Evolutionary conservation across 140 eudicot genomes (phyloP).

Genomic region (Bidens hawaiensis): DNA sequence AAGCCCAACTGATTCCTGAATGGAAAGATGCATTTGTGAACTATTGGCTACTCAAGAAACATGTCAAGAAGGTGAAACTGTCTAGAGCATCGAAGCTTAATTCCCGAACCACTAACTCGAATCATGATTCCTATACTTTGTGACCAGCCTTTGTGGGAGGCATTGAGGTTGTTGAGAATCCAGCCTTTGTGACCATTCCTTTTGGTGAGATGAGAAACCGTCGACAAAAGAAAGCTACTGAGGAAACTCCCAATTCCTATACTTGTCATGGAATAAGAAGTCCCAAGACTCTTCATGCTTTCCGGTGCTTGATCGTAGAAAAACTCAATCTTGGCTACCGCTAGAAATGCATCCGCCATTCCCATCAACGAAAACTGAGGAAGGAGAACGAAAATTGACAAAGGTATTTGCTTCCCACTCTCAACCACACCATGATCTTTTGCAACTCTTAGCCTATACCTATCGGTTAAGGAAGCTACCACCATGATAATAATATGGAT

Average conservation of each 20-base stretch:
- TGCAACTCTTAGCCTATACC: conserved; percentile 55
- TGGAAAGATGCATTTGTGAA: no score
- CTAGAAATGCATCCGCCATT: conserved; percentile 60
- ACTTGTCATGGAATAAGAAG: conserved; percentile 69
- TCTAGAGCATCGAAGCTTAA: no score
- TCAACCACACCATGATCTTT: conserved; percentile 51
- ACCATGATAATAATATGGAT: conserved; percentile 65
- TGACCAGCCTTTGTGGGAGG: no score
- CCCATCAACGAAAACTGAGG: conserved; percentile 85
- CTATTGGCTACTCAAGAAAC: no score
- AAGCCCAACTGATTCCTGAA: no score
- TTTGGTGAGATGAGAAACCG: conserved; percentile 52
- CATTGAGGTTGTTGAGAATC: conserved; percentile 68
- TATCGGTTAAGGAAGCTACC: conserved; percentile 56
- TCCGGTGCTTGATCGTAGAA: conserved; percentile 93
- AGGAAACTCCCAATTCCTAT: conserved; percentile 67
- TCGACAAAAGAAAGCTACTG: conserved; percentile 63
- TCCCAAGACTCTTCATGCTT: conserved; percentile 84
- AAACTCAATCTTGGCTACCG: conserved; percentile 77
- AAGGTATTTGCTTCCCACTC: conserved; percentile 51
- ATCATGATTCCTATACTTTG: no score
- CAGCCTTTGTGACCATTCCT: conserved; percentile 61
- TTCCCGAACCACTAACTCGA: no score
- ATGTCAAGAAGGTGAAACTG: no score
- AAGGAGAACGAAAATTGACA: conserved; percentile 55